Percentiles rank a stretch among this genome's conserved stretches.
Conservation (phyloP, 108 stramenopile genomes). For the Skeletonema menzelii region DNA sequence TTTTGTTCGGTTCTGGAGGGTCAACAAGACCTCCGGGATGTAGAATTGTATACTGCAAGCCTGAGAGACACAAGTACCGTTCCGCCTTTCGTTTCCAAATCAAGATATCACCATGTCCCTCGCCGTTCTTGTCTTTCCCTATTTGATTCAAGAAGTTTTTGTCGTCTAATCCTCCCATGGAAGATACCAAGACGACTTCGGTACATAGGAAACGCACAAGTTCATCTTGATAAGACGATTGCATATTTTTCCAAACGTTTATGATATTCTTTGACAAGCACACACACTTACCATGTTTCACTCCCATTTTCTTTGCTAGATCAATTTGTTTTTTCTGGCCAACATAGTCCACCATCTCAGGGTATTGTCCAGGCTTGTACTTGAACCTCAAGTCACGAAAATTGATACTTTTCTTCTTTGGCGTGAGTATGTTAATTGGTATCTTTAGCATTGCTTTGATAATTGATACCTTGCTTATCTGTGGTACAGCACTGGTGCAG, state of each 20-base stretch:
- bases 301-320: slow-evolving; percentile 76
- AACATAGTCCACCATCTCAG: slow-evolving; percentile 77
- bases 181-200: slow-evolving; percentile 39
- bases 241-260: background rate
- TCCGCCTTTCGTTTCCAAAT: slow-evolving; percentile 92
- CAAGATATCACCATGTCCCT: slow-evolving; percentile 86
- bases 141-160: slow-evolving; percentile 87
- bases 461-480: slow-evolving; percentile 52
- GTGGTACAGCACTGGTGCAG: slow-evolving; percentile 73
- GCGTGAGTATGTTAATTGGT: slow-evolving; percentile 52
- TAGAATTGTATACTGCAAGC: slow-evolving; percentile 83
- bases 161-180: slow-evolving; percentile 92
- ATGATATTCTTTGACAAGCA: background rate
- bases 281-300: slow-evolving; percentile 61
- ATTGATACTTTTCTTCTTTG: slow-evolving; percentile 54
- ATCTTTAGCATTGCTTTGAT: slow-evolving; percentile 49
- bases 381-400: slow-evolving; percentile 60
- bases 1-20: slow-evolving; percentile 42
- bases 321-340: slow-evolving; percentile 84
- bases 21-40: slow-evolving; percentile 91
- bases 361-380: slow-evolving; percentile 64
- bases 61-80: slow-evolving; percentile 65
- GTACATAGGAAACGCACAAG: too few relatives aligned
- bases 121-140: slow-evolving; percentile 71
- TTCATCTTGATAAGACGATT: background rate